phyloP scores from a whole-genome alignment of 352 stramenopile genomes.

The Globisporangium radiosum region DNA sequence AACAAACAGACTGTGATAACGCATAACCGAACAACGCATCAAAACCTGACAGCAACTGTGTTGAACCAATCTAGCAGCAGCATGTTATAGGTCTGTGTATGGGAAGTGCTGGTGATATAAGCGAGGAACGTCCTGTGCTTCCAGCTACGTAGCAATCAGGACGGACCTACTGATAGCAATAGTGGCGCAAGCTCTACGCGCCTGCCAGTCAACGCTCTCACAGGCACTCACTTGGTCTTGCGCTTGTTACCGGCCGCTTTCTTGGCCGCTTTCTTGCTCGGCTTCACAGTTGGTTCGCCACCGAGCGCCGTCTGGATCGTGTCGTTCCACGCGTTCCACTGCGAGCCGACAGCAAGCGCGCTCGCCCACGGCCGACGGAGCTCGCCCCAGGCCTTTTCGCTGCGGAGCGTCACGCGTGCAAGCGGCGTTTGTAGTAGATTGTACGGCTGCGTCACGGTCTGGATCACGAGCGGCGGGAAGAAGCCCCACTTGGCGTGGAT shows the following conservation, averaged over 20 bases:
- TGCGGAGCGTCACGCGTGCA: conserved; percentile 55
- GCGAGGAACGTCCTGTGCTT: no score
- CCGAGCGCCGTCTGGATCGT: conserved; percentile 65
- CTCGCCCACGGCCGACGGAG: conserved; percentile 68
- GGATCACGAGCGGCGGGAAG: conserved; percentile 77
- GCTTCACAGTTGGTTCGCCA: conserved; percentile 37
- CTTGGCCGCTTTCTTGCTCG: conserved; percentile 69
- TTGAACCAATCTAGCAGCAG: no score
- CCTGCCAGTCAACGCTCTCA: not conserved
- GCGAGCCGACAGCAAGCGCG: conserved; percentile 51
- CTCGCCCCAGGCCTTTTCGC: conserved; percentile 67
- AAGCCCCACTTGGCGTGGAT: conserved; percentile 79
- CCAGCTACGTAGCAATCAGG: no score
- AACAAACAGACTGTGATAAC: no score
- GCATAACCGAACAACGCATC: no score
- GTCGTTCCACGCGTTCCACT: conserved; percentile 75
- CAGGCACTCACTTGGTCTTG: conserved; percentile 48
- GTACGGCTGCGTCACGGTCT: conserved; percentile 72
- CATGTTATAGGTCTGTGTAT: no score
- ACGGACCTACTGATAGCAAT: not conserved
- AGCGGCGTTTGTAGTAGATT: conserved; percentile 64
- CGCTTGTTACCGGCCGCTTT: conserved; percentile 45
- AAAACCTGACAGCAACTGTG: no score
- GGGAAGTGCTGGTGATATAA: not conserved
- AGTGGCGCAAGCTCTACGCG: not conserved